These are phyloP conservation scores for Lichina pygmaea DNA, from an alignment of 495 filamentous ascomycete genomes.

Conservation along the genomic window DNA sequence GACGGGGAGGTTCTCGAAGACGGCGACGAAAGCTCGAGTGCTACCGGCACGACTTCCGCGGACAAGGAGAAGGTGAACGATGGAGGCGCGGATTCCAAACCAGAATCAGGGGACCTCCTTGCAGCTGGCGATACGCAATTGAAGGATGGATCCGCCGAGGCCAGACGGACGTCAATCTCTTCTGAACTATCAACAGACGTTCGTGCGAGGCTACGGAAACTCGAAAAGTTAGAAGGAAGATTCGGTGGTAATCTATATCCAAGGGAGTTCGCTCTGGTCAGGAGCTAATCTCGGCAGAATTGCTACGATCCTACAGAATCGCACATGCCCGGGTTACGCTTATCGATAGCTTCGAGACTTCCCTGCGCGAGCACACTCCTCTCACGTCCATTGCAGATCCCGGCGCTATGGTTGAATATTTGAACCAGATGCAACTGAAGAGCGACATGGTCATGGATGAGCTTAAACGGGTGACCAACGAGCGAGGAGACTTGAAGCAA, in stretches of 20 bases:
- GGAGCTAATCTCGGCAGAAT: slow-evolving; percentile 23
- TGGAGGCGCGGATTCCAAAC: background rate
- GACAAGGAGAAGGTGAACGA: slow-evolving; percentile 5
- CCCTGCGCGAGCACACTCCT: slow-evolving; percentile 73
- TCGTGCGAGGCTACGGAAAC: slow-evolving; percentile 36
- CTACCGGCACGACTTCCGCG: slow-evolving; percentile 24
- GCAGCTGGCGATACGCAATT: too few relatives aligned
- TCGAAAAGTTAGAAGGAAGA: slow-evolving; percentile 65
- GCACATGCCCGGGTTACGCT: slow-evolving; percentile 61
- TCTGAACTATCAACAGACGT: slow-evolving; percentile 51
- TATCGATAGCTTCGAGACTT: slow-evolving; percentile 82
- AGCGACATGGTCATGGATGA: slow-evolving; percentile 81
- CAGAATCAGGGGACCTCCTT: background rate
- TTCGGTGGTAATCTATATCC: slow-evolving; percentile 43
- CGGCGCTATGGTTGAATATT: slow-evolving; percentile 64
- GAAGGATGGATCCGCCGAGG: too few relatives aligned
- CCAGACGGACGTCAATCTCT: too few relatives aligned
- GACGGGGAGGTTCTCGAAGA: slow-evolving; percentile 61
- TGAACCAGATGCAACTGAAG: slow-evolving; percentile 69
- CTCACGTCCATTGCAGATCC: slow-evolving; percentile 70
- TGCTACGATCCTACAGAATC: slow-evolving; percentile 70
- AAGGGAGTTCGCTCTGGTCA: background rate
- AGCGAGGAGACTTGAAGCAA: slow-evolving; percentile 55
- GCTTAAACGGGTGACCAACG: slow-evolving; percentile 59
- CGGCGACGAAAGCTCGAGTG: slow-evolving; percentile 37